These are phyloP conservation scores for Prunus padus DNA, from an alignment of 306 rosid species.

Conservation along the genomic window DNA sequence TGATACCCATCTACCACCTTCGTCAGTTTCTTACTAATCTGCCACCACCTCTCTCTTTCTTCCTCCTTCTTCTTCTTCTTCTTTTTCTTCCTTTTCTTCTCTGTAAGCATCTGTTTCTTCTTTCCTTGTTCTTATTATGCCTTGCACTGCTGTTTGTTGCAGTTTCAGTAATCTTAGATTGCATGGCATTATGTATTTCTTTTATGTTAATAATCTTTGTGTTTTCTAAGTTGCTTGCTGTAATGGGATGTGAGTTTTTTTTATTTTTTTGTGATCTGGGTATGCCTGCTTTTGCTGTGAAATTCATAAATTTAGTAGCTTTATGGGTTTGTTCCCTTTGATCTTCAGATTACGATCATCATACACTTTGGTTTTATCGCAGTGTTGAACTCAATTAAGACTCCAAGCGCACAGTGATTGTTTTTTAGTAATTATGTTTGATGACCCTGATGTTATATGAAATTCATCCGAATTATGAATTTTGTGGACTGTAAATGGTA, in stretches of 20 bases:
- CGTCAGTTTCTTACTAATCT: slow-evolving; percentile 52
- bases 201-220: slow-evolving; percentile 13
- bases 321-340: slow-evolving; percentile 29
- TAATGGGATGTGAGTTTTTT: slow-evolving; percentile 35
- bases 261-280: slow-evolving; percentile 53
- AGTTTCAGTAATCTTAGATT: slow-evolving; percentile 33
- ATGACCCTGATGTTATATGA: slow-evolving; percentile 2
- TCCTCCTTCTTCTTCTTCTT: slow-evolving; percentile 10
- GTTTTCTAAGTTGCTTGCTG: slow-evolving; percentile 25
- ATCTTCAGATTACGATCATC: slow-evolving; percentile 34
- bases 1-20: slow-evolving; percentile 47
- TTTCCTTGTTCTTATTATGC: background rate
- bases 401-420: slow-evolving; percentile 32
- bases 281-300: slow-evolving; percentile 22
- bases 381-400: slow-evolving; percentile 21
- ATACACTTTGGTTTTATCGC: slow-evolving; percentile 32
- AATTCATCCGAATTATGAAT: slow-evolving; percentile 17
- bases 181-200: slow-evolving; percentile 36
- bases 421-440: slow-evolving; percentile 13
- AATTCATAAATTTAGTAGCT: slow-evolving; percentile 14
- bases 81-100: slow-evolving; percentile 22
- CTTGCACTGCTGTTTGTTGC: slow-evolving; percentile 24
- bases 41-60: slow-evolving; percentile 31
- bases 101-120: slow-evolving; percentile 29
- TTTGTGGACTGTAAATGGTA: slow-evolving; percentile 19